These are phyloP conservation scores for Cystobasidiopsis lactophilus DNA, from an alignment of 768 basidiomycete genomes.

Conservation along the genomic window DNA sequence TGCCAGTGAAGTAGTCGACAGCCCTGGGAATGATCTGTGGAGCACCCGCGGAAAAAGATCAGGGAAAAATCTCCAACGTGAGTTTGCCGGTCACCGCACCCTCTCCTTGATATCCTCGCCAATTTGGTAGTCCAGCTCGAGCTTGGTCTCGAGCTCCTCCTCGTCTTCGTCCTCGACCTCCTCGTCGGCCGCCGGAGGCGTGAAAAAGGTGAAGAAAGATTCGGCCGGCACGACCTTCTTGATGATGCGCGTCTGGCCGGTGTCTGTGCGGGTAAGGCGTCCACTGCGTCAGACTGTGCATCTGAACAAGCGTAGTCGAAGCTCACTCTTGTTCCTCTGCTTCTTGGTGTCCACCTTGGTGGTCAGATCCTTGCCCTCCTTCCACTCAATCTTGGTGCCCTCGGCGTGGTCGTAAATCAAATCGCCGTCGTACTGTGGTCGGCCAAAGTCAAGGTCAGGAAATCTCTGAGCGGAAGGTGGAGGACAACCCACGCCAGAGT, in stretches of 20 bases:
- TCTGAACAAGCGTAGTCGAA: neutral
- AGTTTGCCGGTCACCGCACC: neutral
- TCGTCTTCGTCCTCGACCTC: slow-evolving; percentile 52
- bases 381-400: slow-evolving; percentile 85
- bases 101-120: slow-evolving; percentile 13
- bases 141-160: slow-evolving; percentile 52
- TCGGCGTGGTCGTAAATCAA: slow-evolving; percentile 87
- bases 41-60: neutral
- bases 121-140: slow-evolving; percentile 93
- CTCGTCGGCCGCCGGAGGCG: slow-evolving; percentile 48
- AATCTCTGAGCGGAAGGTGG: no score
- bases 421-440: slow-evolving; percentile 54
- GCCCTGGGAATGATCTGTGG: slow-evolving; percentile 79
- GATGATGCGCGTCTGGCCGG: slow-evolving; percentile 31
- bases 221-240: slow-evolving; percentile 68
- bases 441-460: slow-evolving; percentile 32
- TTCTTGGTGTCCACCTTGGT: slow-evolving; percentile 97
- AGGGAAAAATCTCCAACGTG: neutral
- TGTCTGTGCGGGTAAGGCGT: slow-evolving; percentile 36
- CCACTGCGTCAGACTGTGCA: neutral
- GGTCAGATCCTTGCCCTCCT: slow-evolving; percentile 92
- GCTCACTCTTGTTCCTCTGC: slow-evolving; percentile 91
- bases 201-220: slow-evolving; percentile 99
- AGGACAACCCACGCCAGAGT: slow-evolving; percentile 12
- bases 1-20: slow-evolving; percentile 55